Evolutionary conservation across 2,329 filamentous ascomycete genomes (phyloP).

Genomic region (Scedosporium minutisporum): DNA sequence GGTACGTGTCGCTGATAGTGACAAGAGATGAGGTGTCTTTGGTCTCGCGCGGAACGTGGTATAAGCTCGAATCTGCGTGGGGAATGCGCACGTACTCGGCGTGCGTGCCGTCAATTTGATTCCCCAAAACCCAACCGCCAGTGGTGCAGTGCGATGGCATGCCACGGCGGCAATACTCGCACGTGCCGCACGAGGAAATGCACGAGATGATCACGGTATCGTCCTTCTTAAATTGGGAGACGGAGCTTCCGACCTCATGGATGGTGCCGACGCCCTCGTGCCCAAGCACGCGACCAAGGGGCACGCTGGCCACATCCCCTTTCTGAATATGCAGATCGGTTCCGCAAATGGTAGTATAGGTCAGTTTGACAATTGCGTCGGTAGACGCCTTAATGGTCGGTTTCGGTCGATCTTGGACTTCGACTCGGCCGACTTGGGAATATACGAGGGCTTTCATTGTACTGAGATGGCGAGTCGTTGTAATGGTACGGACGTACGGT

Average conservation of each 20-base stretch:
- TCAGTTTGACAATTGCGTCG: constrained; percentile 39
- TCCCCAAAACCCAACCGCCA: constrained; percentile 46
- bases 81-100: constrained; percentile 47
- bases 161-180: constrained; percentile 37
- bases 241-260: constrained; percentile 31
- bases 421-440: constrained; percentile 20
- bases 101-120: constrained; percentile 43
- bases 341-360: constrained; percentile 41
- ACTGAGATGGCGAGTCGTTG: no score
- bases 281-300: constrained; percentile 36
- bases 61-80: constrained; percentile 37
- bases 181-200: constrained; percentile 41
- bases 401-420: constrained; percentile 29
- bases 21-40: constrained; percentile 31
- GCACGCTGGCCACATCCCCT: constrained; percentile 39
- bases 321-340: constrained; percentile 47
- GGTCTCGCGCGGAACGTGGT: constrained; percentile 30
- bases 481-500: no score
- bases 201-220: constrained; percentile 42
- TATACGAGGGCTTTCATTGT: constrained; percentile 40
- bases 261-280: constrained; percentile 44
- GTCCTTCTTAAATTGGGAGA: constrained; percentile 36
- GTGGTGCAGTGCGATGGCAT: constrained; percentile 43
- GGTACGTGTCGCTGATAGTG: constrained; percentile 45
- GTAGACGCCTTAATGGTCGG: constrained; percentile 30